phyloP scores from a whole-genome alignment of 768 basidiomycete species.

The Serendipita vermifera region DNA sequence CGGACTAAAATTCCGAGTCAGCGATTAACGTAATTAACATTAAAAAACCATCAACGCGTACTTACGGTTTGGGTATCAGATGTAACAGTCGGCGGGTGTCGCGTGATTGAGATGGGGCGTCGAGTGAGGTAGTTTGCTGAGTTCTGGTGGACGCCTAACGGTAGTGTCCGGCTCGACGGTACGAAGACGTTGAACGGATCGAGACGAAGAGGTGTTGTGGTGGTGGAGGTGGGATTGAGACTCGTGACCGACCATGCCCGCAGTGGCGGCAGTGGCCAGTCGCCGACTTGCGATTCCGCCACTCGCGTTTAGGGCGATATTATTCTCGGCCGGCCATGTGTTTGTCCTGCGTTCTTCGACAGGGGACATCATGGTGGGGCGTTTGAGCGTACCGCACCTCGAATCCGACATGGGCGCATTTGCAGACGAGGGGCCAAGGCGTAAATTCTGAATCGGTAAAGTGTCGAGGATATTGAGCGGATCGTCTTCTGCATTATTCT shows the following conservation, averaged over 20 bases:
- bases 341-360: neutral
- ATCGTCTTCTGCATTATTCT: neutral
- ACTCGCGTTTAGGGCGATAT: neutral
- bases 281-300: neutral
- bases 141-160: neutral
- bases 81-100: neutral
- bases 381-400: conserved; percentile 6
- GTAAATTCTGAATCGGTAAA: conserved; percentile 2
- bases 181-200: no score
- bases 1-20: no score
- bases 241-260: no score
- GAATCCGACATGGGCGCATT: conserved; percentile 6
- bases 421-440: neutral
- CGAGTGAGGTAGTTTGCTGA: neutral
- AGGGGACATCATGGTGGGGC: neutral
- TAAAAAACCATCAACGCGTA: no score
- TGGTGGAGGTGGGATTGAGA: no score
- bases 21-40: no score
- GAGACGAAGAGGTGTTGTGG: no score
- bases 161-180: conserved; percentile 7
- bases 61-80: neutral
- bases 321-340: neutral
- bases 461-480: conserved; percentile 8
- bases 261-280: no score
- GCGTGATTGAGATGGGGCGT: neutral